Evolutionary conservation across 2,329 filamentous ascomycete species (phyloP).

Genomic region (Trichoderma polysporum): DNA sequence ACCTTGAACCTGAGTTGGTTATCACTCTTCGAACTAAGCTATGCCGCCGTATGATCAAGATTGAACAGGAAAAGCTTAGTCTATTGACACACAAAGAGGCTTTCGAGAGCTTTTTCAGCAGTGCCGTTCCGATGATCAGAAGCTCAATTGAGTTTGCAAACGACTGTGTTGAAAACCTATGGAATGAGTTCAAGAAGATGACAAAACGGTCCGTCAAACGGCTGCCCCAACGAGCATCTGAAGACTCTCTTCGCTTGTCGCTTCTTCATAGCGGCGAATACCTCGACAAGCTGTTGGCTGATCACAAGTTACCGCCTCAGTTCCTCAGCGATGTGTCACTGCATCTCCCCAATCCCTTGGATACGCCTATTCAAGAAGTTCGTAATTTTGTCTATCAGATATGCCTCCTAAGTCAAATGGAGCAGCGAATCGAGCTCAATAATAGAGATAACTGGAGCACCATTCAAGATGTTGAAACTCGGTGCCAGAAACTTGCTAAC

Average conservation of each 20-base stretch:
- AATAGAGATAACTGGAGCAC: background rate
- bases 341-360: background rate
- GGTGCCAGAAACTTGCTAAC: background rate
- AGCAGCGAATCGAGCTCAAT: background rate
- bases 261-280: conserved; percentile 43
- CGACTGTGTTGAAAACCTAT: conserved; percentile 35
- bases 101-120: background rate
- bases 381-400: background rate
- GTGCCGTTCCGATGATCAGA: background rate
- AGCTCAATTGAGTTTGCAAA: conserved; percentile 23
- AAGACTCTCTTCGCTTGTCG: conserved; percentile 34
- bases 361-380: background rate
- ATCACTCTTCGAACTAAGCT: conserved; percentile 16
- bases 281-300: conserved; percentile 23
- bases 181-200: conserved; percentile 41
- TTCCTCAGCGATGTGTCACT: background rate
- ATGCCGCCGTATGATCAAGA: conserved; percentile 16
- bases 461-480: background rate
- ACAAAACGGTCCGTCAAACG: conserved; percentile 40
- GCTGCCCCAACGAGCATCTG: conserved; percentile 40
- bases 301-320: background rate
- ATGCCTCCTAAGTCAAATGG: background rate
- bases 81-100: conserved; percentile 45
- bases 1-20: background rate
- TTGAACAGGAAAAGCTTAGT: conserved; percentile 39